These are phyloP conservation scores for Marsdenia floribunda DNA, from an alignment of 257 asterid genomes.

Conservation along the genomic window DNA sequence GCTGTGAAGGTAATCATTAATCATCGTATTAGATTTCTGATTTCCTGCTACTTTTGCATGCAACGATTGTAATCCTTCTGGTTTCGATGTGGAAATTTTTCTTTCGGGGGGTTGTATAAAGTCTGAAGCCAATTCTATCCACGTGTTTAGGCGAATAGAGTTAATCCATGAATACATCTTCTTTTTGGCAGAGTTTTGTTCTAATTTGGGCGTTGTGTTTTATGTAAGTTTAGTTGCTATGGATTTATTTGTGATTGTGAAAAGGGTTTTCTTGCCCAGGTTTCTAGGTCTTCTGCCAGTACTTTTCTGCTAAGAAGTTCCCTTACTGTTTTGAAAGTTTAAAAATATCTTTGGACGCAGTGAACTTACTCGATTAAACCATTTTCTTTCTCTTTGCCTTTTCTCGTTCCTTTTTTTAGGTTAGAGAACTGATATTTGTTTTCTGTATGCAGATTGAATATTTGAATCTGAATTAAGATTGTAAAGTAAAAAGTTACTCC, in stretches of 20 bases:
- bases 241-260: not conserved
- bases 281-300: not conserved
- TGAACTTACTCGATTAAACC: not conserved
- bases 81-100: not conserved
- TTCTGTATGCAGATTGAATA: not conserved
- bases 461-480: not conserved
- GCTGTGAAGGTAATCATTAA: not conserved
- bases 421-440: not conserved
- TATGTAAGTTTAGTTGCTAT: not conserved
- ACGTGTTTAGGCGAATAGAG: not conserved
- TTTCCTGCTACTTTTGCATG: not conserved
- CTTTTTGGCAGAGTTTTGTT: no score
- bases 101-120: no score
- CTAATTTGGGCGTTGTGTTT: not conserved
- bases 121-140: not conserved
- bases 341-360: not conserved
- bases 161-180: not conserved
- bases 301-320: not conserved
- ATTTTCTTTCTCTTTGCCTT: not conserved
- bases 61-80: not conserved
- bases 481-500: not conserved
- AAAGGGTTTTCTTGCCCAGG: not conserved
- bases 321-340: not conserved
- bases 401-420: not conserved
- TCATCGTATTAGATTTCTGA: not conserved